Conservation (phyloP, 2,329 filamentous ascomycete genomes). For the Claviceps sp. region DNA sequence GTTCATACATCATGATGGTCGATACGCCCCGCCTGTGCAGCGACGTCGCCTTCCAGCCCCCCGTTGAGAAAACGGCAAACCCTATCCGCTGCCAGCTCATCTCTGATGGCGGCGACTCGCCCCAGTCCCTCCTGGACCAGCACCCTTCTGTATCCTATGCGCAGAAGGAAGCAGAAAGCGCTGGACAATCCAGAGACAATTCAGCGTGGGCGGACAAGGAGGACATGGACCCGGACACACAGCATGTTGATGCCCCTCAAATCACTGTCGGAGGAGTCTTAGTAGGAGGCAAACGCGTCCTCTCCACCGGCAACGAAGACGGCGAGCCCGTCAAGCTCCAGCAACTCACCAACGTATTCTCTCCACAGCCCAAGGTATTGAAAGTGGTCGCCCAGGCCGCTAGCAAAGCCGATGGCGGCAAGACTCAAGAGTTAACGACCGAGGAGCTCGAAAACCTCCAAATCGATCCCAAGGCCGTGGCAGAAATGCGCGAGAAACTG, state of each 20-base stretch:
- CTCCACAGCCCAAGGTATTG: slow-evolving; percentile 10
- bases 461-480: slow-evolving; percentile 52
- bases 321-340: slow-evolving; percentile 33
- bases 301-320: slow-evolving; percentile 32
- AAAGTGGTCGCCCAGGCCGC: slow-evolving; percentile 32
- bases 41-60: slow-evolving; percentile 75
- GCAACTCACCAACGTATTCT: slow-evolving; percentile 14
- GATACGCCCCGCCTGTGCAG: slow-evolving; percentile 80
- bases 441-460: slow-evolving; percentile 57
- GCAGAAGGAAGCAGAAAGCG: slow-evolving; percentile 16
- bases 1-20: slow-evolving; percentile 85
- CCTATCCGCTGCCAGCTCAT: slow-evolving; percentile 65
- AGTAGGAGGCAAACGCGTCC: slow-evolving; percentile 35
- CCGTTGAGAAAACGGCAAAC: slow-evolving; percentile 63
- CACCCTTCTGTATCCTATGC: slow-evolving; percentile 15
- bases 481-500: slow-evolving; percentile 55
- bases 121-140: slow-evolving; percentile 22
- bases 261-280: slow-evolving; percentile 39
- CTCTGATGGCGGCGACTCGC: slow-evolving; percentile 34
- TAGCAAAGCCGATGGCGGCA: slow-evolving; percentile 44
- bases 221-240: slow-evolving; percentile 12
- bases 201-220: slow-evolving; percentile 4
- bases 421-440: slow-evolving; percentile 45
- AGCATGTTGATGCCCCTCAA: slow-evolving; percentile 16
- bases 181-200: slow-evolving; percentile 4